phyloP scores from a whole-genome alignment of 108 stramenopile species.

The Skeletonema marinoi region DNA sequence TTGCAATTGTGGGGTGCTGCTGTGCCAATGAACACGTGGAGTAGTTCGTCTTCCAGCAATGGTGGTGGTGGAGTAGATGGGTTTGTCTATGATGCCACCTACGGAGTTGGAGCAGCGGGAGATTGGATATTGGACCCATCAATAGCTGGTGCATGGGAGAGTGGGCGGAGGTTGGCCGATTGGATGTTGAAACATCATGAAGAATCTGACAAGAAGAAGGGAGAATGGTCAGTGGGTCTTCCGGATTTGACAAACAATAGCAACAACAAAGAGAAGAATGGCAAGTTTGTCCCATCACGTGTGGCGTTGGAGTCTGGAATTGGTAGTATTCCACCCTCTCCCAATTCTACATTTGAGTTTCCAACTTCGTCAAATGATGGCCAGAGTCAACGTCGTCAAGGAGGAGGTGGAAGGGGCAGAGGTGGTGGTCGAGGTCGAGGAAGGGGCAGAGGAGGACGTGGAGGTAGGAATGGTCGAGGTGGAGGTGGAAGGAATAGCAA shows the following conservation, averaged over 20 bases:
- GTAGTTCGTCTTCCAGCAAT: background rate
- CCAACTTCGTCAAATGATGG: background rate
- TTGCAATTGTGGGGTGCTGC: constrained; percentile 91
- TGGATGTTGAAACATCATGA: constrained; percentile 32
- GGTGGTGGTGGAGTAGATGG: constrained; percentile 23
- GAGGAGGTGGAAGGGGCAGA: background rate
- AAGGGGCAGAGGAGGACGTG: background rate
- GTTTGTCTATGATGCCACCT: constrained; percentile 67
- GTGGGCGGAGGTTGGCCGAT: constrained; percentile 69
- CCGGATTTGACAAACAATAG: constrained; percentile 13
- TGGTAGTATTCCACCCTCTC: constrained; percentile 27
- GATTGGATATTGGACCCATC: constrained; percentile 86
- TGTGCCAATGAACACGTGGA: constrained; percentile 83
- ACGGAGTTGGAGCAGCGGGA: constrained; percentile 76
- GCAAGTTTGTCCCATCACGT: constrained; percentile 36
- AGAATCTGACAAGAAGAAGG: background rate
- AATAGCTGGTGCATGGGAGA: constrained; percentile 83
- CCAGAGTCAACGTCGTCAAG: background rate
- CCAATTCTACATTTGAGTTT: constrained; percentile 4
- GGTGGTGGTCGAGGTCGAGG: background rate
- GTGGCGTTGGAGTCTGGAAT: constrained; percentile 42
- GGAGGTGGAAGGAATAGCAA: background rate
- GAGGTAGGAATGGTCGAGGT: background rate
- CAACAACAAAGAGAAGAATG: background rate
- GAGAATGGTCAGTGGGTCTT: constrained; percentile 24